These are phyloP conservation scores for Solanum clarkiae DNA, from an alignment of 257 asterid genomes.

Conservation along the genomic window DNA sequence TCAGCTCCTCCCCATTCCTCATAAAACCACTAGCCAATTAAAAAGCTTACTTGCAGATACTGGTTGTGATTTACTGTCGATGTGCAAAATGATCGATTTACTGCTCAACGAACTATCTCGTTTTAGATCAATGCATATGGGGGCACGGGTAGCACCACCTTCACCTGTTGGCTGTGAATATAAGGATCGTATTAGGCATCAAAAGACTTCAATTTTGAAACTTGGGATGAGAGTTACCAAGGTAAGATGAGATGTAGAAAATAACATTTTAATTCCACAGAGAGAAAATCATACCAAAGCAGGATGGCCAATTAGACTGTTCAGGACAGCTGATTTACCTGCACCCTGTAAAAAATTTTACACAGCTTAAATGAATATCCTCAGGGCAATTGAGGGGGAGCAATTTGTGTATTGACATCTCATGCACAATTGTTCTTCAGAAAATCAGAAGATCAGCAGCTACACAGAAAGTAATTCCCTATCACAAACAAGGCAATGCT, in stretches of 20 bases:
- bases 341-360: constrained; percentile 59
- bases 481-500: not conserved
- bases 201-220: not conserved
- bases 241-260: not conserved
- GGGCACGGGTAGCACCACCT: constrained; percentile 99
- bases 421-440: not conserved
- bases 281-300: constrained; percentile 56
- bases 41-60: constrained; percentile 67
- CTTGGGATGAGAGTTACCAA: not conserved
- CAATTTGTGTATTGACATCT: not conserved
- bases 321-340: constrained; percentile 95
- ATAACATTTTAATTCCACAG: not conserved
- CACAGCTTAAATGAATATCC: not conserved
- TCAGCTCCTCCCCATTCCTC: not conserved
- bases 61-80: constrained; percentile 84
- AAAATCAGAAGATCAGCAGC: not conserved
- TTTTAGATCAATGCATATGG: constrained; percentile 79
- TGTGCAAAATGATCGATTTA: constrained; percentile 78
- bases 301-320: constrained; percentile 95
- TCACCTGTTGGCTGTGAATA: constrained; percentile 90
- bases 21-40: not conserved
- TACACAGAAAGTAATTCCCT: not conserved
- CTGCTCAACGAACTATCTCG: constrained; percentile 77
- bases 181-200: not conserved
- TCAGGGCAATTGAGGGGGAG: not conserved